Evolutionary conservation across 305 asterid genomes (phyloP).

Genomic region (Fraxinus floribunda): DNA sequence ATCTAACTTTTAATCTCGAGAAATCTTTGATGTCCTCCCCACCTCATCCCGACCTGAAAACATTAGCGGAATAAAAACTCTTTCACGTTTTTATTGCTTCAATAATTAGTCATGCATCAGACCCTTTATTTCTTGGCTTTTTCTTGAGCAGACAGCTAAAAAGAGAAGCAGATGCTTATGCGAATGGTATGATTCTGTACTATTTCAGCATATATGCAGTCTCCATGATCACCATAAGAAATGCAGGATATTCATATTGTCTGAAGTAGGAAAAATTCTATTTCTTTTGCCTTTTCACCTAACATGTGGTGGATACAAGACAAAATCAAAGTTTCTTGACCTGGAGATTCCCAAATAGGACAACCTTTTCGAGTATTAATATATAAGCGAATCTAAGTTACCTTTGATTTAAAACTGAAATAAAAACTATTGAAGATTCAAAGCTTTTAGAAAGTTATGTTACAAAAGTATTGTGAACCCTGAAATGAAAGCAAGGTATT

Average conservation of each 20-base stretch:
- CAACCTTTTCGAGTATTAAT: background rate
- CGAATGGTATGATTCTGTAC: background rate
- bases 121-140: background rate
- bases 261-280: slow-evolving; percentile 18
- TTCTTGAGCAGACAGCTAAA: background rate
- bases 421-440: background rate
- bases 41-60: background rate
- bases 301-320: background rate
- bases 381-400: background rate
- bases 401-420: background rate
- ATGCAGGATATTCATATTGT: slow-evolving; percentile 19
- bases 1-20: background rate
- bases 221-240: background rate
- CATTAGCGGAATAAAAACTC: background rate
- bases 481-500: background rate
- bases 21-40: background rate
- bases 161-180: background rate
- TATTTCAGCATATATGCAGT: background rate
- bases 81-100: background rate
- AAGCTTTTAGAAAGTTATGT: background rate
- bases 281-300: background rate
- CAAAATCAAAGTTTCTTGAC: background rate
- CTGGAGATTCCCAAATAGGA: background rate
- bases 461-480: background rate
- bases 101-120: background rate